Evolutionary conservation across 2,329 filamentous ascomycete species (phyloP).

Genomic region (Calonectria leucothoes): DNA sequence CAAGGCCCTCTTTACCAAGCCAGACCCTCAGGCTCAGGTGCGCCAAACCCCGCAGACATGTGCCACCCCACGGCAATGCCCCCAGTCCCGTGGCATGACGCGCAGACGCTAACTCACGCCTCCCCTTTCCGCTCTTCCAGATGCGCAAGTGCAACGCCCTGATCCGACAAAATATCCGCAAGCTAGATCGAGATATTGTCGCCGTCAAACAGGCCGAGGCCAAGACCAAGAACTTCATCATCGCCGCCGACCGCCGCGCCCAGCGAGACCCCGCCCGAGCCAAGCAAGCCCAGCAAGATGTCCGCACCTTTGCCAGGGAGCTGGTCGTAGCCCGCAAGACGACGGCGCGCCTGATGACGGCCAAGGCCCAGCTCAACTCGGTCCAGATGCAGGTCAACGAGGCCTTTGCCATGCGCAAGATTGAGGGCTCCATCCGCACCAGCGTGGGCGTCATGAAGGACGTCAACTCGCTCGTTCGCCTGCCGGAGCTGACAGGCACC

Average conservation of each 20-base stretch:
- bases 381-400: slow-evolving; percentile 99
- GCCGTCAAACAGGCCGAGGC: slow-evolving; percentile 81
- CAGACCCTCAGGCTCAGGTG: slow-evolving; percentile 94
- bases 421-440: slow-evolving; percentile 89
- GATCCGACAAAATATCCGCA: slow-evolving; percentile 89
- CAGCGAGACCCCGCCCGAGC: slow-evolving; percentile 83
- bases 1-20: slow-evolving; percentile 87
- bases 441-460: slow-evolving; percentile 97
- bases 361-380: slow-evolving; percentile 90
- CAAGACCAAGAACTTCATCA: slow-evolving; percentile 87
- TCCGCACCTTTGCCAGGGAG: slow-evolving; percentile 89
- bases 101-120: slow-evolving; percentile 12
- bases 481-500: slow-evolving; percentile 88
- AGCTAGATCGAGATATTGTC: slow-evolving; percentile 92
- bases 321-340: slow-evolving; percentile 86
- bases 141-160: slow-evolving; percentile 95
- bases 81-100: neutral
- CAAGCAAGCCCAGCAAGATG: slow-evolving; percentile 83
- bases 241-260: slow-evolving; percentile 83
- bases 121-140: slow-evolving; percentile 58
- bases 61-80: neutral
- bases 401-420: slow-evolving; percentile 94
- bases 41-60: slow-evolving; percentile 33
- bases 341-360: slow-evolving; percentile 79
- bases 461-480: slow-evolving; percentile 84